phyloP scores from a whole-genome alignment of 192 early-diverging fungal genomes.

The Backusella sp. region DNA sequence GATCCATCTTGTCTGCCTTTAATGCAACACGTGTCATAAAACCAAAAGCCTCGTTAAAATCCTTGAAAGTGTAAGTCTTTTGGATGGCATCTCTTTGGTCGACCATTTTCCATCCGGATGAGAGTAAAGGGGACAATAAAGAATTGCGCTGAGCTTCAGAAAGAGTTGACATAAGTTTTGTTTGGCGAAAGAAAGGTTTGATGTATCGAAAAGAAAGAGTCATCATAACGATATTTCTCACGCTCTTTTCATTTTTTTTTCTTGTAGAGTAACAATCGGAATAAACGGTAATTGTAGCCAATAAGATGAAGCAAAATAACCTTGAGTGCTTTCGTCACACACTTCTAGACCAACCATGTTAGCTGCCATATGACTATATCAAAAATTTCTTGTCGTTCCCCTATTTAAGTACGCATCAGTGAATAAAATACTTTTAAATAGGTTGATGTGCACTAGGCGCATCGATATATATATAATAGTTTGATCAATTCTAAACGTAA shows the following conservation, averaged over 20 bases:
- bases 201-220: slow-evolving; percentile 9
- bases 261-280: neutral
- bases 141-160: slow-evolving; percentile 38
- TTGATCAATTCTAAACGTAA: neutral
- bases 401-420: neutral
- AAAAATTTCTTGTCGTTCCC: too few relatives aligned
- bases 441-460: neutral
- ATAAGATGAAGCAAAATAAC: neutral
- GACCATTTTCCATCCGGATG: slow-evolving; percentile 60
- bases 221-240: slow-evolving; percentile 1
- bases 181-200: slow-evolving; percentile 1
- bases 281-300: neutral
- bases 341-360: too few relatives aligned
- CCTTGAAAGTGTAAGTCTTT: slow-evolving; percentile 75
- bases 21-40: slow-evolving; percentile 95
- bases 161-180: slow-evolving; percentile 36
- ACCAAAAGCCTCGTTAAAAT: slow-evolving; percentile 88
- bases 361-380: too few relatives aligned
- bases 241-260: neutral
- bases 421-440: neutral
- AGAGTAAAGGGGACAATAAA: slow-evolving; percentile 36
- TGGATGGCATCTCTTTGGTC: slow-evolving; percentile 67
- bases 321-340: neutral
- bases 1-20: slow-evolving; percentile 87
- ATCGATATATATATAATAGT: neutral